Evolutionary conservation across 2,329 filamentous ascomycete species (phyloP).

Genomic region (Lojkania enalia): DNA sequence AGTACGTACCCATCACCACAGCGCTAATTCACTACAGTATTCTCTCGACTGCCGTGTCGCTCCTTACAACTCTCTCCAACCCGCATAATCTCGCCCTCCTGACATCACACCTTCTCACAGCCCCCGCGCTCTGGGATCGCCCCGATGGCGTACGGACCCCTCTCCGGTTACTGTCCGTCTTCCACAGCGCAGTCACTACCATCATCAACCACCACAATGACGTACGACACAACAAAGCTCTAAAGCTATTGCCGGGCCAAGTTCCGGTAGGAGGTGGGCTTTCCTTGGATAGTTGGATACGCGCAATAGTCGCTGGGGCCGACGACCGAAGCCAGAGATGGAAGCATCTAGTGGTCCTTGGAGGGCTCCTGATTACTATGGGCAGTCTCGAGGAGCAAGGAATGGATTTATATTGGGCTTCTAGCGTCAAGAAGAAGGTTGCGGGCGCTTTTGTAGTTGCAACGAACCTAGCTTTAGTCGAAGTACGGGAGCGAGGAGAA

Average conservation of each 20-base stretch:
- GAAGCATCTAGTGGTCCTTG: conserved; percentile 82
- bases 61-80: conserved; percentile 71
- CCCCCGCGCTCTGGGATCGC: conserved; percentile 71
- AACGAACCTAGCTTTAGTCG: conserved; percentile 71
- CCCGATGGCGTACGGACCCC: conserved; percentile 65
- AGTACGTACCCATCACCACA: conserved; percentile 18
- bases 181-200: conserved; percentile 67
- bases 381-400: conserved; percentile 49
- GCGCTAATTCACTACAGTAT: conserved; percentile 42
- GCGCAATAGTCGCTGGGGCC: conserved; percentile 61
- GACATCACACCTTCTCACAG: conserved; percentile 71
- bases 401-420: conserved; percentile 63
- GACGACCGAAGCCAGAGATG: conserved; percentile 69
- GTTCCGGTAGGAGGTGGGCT: conserved; percentile 50
- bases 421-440: conserved; percentile 65
- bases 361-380: conserved; percentile 77
- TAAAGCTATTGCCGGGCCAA: conserved; percentile 33
- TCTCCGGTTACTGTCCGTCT: conserved; percentile 70
- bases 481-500: conserved; percentile 55
- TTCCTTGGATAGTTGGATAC: conserved; percentile 60
- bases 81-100: conserved; percentile 74
- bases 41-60: conserved; percentile 67
- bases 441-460: conserved; percentile 75
- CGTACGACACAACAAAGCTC: conserved; percentile 33
- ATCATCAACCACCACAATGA: conserved; percentile 54